These are phyloP conservation scores for Alloteropsis semialata DNA, from an alignment of 176 grass and related monocot species.

Conservation along the genomic window DNA sequence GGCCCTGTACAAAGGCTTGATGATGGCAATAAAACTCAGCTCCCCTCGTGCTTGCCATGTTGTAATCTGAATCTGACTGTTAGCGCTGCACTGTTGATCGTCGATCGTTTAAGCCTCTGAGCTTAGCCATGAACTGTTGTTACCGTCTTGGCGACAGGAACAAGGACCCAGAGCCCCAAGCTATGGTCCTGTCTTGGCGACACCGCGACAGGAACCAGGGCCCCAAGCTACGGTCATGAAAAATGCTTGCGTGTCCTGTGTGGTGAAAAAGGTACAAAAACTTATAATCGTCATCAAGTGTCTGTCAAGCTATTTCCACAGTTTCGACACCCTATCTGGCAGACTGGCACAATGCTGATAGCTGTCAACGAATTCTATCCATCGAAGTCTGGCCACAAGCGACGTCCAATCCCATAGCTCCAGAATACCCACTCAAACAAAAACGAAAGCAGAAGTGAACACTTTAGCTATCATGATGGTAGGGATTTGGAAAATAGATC, in stretches of 20 bases:
- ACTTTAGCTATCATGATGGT: background rate
- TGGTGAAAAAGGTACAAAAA: background rate
- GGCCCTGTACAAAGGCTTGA: conserved; percentile 60
- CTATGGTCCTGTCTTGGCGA: too few relatives aligned
- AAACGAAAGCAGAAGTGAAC: background rate
- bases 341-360: background rate
- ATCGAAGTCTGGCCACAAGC: background rate
- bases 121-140: background rate
- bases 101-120: background rate
- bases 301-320: background rate
- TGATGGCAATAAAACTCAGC: conserved; percentile 43
- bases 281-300: background rate
- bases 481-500: background rate
- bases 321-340: background rate
- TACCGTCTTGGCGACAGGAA: background rate
- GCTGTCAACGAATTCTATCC: background rate
- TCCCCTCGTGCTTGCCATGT: conserved; percentile 33
- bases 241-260: background rate
- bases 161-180: background rate
- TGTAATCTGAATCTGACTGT: conserved; percentile 5
- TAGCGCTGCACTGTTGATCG: background rate
- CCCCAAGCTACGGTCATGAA: background rate
- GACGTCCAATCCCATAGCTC: background rate
- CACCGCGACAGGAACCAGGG: too few relatives aligned
- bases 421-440: background rate